Evolutionary conservation across 75 land plant genomes (phyloP), one percentile per base, ranked within the genome.

Genomic region (Larix kaempferi): DNA sequence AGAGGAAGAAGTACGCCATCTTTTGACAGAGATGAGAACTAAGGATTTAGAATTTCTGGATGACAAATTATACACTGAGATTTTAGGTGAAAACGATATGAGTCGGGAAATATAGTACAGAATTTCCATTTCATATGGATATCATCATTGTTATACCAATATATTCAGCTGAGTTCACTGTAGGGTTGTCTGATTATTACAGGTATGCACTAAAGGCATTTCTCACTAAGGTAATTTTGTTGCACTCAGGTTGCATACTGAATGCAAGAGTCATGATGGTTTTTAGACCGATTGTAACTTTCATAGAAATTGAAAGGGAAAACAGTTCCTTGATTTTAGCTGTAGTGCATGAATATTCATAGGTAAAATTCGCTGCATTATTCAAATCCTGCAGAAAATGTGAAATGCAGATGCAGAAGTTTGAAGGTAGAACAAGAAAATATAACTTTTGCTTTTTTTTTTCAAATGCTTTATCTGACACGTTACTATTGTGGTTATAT

Each of bases 31-130:
- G 15, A 64, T 64, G 67, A 64, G 29, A 33, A 4, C 39, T 2
- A 64, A 64, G 67, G 67, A 37, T 33, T 16, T 64, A 39, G 37
- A 64, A 16, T 39, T 64, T 64, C 39, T 64, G 39, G 67, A 64
- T 64, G 67, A 64, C 17, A 33, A 3, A 5, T 37, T 64, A 21
- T 29, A 1, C 39, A 10, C 15, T 11, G 67, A 64, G 25, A 19
- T 33, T 64, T 64, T 29, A 33, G 13, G 29, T 33, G 17, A 64
- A 15, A 33, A 64, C 33, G 26, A 33, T 64, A 39, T 64, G 29
- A 6, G 39, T 15, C 14, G 15, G 6, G 39, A 3, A 22, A 64
- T 35, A 13, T 63, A 63, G 19, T 44, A 0, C 7, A 6, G 7
- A 0, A 6, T 44, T 44, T 6, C 49, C 49, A 44, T 44, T 44